Evolutionary conservation across 2,329 filamentous ascomycete species (phyloP).

Genomic region (Cyphellophora europaea): DNA sequence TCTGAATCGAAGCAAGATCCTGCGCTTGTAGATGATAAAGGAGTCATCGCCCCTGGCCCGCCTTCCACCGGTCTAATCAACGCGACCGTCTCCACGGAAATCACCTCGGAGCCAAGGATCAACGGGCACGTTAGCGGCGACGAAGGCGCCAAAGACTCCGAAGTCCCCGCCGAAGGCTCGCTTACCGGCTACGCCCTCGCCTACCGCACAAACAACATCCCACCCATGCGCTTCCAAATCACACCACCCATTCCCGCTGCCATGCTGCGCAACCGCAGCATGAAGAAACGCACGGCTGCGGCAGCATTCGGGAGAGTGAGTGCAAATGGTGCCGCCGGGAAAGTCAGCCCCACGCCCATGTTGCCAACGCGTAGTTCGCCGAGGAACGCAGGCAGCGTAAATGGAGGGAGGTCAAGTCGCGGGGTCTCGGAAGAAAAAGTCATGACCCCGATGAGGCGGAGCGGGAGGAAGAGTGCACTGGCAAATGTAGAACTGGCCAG

Average conservation of each 20-base stretch:
- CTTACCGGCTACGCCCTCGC: slow-evolving; percentile 17
- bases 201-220: slow-evolving; percentile 15
- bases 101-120: slow-evolving; percentile 5
- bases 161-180: slow-evolving; percentile 3
- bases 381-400: neutral
- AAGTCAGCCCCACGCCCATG: slow-evolving; percentile 2
- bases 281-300: slow-evolving; percentile 10
- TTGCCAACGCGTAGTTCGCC: neutral
- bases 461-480: slow-evolving; percentile 13
- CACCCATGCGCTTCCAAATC: slow-evolving; percentile 18
- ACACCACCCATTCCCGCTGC: slow-evolving; percentile 18
- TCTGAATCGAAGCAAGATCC: slow-evolving; percentile 8
- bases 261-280: slow-evolving; percentile 16
- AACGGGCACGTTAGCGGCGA: slow-evolving; percentile 13
- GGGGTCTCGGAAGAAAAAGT: neutral
- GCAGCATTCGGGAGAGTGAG: neutral
- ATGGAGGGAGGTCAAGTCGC: slow-evolving; percentile 1
- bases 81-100: slow-evolving; percentile 3
- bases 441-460: slow-evolving; percentile 14
- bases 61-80: slow-evolving; percentile 14
- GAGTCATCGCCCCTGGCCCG: slow-evolving; percentile 16
- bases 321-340: neutral
- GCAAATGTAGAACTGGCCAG: slow-evolving; percentile 7
- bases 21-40: slow-evolving; percentile 5
- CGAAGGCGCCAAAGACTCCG: neutral